phyloP scores from a whole-genome alignment of 2,329 filamentous ascomycete species.

The Calycina herbarum region DNA sequence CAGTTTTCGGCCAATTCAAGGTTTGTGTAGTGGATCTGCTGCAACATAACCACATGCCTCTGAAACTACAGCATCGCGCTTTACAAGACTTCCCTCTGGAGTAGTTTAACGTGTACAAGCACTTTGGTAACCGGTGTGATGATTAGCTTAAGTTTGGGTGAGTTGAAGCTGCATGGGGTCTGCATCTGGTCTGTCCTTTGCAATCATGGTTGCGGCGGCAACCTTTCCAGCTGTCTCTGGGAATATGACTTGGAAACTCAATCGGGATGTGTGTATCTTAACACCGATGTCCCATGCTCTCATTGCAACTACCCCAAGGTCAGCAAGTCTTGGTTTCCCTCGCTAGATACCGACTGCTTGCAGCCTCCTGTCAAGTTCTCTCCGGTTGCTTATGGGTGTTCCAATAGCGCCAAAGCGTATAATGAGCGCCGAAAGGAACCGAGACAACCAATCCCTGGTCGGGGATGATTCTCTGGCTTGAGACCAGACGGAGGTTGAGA shows the following conservation, averaged over 20 bases:
- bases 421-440: background rate
- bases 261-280: constrained; percentile 45
- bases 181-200: constrained; percentile 42
- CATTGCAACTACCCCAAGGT: constrained; percentile 1
- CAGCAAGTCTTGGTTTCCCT: too few species aligned
- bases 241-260: constrained; percentile 49
- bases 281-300: constrained; percentile 40
- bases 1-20: too few species aligned
- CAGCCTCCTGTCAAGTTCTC: too few species aligned
- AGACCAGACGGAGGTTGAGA: background rate
- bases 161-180: constrained; percentile 48
- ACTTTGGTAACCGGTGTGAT: constrained; percentile 52
- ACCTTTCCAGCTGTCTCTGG: constrained; percentile 52
- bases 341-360: too few species aligned
- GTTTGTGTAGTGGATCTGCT: too few species aligned
- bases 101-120: too few species aligned
- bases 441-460: background rate
- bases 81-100: too few species aligned
- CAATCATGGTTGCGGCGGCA: constrained; percentile 48
- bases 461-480: background rate
- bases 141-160: constrained; percentile 54
- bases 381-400: too few species aligned
- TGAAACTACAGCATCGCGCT: too few species aligned
- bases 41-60: too few species aligned
- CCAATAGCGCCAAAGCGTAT: too few species aligned